Evolutionary conservation across 208 protist species (phyloP).

Genomic region (Leishmania gerbilli): DNA sequence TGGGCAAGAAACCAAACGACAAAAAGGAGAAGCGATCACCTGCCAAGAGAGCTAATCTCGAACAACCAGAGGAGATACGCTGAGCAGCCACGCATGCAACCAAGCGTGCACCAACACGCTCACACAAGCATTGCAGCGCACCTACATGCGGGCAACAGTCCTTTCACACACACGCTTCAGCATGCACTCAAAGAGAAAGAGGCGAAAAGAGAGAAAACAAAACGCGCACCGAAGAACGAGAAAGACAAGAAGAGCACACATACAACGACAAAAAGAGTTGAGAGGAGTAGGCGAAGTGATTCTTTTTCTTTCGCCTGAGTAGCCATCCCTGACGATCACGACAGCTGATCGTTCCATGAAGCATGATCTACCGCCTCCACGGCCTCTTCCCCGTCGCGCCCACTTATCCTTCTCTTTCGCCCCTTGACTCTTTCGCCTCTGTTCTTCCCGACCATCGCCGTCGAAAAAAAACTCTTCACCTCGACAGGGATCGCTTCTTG

Average conservation of each 20-base stretch:
- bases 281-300: neutral
- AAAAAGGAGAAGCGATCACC: conserved; percentile 1
- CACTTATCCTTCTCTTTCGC: neutral
- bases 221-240: neutral
- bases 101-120: too few relatives aligned
- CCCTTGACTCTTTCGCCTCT: neutral
- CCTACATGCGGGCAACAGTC: neutral
- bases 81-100: neutral
- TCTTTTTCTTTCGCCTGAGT: neutral
- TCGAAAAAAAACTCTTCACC: neutral
- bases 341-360: neutral
- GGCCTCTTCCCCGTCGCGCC: neutral
- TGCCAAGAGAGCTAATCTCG: neutral
- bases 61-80: neutral
- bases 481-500: neutral
- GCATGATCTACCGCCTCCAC: too few relatives aligned
- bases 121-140: neutral
- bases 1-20: neutral
- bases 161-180: neutral
- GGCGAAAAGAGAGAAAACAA: too few relatives aligned
- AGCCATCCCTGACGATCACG: neutral
- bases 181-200: neutral
- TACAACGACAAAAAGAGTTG: neutral
- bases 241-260: neutral
- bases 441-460: neutral